Conservation (phyloP, 2,329 filamentous ascomycete genomes). For the Xylariaceae sp. region DNA sequence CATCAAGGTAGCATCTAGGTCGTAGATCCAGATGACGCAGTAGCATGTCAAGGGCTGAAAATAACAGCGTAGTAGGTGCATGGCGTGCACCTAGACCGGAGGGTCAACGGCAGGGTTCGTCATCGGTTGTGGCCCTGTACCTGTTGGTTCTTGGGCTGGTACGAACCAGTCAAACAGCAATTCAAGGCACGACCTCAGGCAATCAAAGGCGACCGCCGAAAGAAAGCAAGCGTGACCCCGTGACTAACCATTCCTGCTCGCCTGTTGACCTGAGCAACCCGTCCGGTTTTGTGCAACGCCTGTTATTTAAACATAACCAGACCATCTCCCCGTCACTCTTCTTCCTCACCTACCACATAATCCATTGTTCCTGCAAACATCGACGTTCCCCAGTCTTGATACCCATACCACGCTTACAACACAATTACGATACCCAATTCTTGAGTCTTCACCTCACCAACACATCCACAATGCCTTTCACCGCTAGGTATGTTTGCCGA, state of each 20-base stretch:
- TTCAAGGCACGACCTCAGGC: constrained; percentile 3
- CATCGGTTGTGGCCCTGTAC: constrained; percentile 12
- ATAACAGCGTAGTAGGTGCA: not conserved
- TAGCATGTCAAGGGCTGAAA: constrained; percentile 5
- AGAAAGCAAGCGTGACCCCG: no score
- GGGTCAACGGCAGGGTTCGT: constrained; percentile 2
- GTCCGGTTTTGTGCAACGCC: no score
- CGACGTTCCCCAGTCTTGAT: not conserved
- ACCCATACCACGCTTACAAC: not conserved
- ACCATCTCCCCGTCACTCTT: not conserved
- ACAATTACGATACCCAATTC: not conserved
- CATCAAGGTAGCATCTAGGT: not conserved
- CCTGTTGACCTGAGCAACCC: no score
- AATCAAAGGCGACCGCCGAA: no score
- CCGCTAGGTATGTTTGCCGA: constrained; percentile 47
- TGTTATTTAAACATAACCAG: constrained; percentile 12
- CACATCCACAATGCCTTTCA: constrained; percentile 51
- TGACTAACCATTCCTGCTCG: no score
- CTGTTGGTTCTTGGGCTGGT: not conserved
- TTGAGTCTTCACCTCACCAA: not conserved
- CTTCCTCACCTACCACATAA: not conserved
- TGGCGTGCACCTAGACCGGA: not conserved
- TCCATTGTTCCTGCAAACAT: not conserved
- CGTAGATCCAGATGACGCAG: constrained; percentile 14
- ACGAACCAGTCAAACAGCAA: constrained; percentile 11